Evolutionary conservation across 768 basidiomycete genomes (phyloP).

Genomic region (Boletellus sp.): DNA sequence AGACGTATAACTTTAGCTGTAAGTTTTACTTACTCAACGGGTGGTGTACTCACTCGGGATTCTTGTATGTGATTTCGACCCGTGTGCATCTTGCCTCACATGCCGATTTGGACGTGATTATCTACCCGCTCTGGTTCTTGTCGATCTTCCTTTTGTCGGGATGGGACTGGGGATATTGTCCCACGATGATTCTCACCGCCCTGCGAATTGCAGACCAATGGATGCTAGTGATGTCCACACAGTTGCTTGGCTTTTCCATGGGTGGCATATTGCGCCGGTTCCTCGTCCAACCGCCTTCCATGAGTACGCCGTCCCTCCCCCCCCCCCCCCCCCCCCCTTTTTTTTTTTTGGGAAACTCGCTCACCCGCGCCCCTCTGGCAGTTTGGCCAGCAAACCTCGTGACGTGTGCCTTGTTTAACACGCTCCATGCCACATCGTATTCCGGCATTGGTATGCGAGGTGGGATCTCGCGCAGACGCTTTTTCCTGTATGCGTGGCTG

Average conservation of each 20-base stretch:
- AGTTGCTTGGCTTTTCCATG: constrained; percentile 61
- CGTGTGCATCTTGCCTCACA: not conserved
- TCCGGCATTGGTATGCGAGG: constrained; percentile 41
- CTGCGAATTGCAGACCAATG: constrained; percentile 41
- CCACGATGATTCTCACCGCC: not conserved
- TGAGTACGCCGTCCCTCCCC: constrained; percentile 51
- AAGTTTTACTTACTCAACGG: constrained; percentile 12
- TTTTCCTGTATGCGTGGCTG: constrained; percentile 44
- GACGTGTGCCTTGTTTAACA: constrained; percentile 68
- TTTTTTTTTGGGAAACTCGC: not conserved
- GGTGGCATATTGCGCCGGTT: constrained; percentile 60
- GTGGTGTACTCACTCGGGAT: not conserved
- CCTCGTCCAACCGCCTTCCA: constrained; percentile 60
- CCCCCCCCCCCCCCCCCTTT: no score
- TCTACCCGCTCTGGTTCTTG: not conserved
- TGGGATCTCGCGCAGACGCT: constrained; percentile 50
- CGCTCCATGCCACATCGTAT: constrained; percentile 57
- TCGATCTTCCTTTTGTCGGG: not conserved
- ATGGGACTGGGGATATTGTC: not conserved
- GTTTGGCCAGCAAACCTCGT: constrained; percentile 77
- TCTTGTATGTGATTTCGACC: not conserved
- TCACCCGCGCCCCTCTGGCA: constrained; percentile 36
- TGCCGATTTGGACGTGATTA: not conserved
- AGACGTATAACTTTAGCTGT: constrained; percentile 52
- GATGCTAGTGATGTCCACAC: constrained; percentile 68